These are phyloP conservation scores for Ramichloridium luteum DNA, from an alignment of 2,329 filamentous ascomycete species.

Conservation along the genomic window DNA sequence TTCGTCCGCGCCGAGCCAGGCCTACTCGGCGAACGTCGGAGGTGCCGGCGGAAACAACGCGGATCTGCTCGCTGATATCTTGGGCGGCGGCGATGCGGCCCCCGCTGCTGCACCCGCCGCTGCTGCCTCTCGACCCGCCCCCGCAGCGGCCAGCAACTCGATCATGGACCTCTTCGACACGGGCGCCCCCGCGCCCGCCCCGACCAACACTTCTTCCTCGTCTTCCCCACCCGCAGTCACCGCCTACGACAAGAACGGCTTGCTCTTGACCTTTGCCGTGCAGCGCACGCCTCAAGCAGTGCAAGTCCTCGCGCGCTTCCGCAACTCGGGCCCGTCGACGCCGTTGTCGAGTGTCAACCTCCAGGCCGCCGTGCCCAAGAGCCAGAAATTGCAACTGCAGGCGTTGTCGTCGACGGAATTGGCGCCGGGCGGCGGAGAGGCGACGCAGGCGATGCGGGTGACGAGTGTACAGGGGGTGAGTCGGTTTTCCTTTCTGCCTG, in stretches of 20 bases:
- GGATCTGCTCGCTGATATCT: slow-evolving; percentile 81
- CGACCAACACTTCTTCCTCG: slow-evolving; percentile 13
- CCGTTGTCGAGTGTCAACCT: slow-evolving; percentile 64
- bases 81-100: slow-evolving; percentile 53
- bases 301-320: slow-evolving; percentile 74
- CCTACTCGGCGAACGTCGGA: slow-evolving; percentile 43
- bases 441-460: slow-evolving; percentile 83
- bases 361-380: slow-evolving; percentile 92
- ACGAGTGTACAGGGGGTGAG: slow-evolving; percentile 78
- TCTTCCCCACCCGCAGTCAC: slow-evolving; percentile 39
- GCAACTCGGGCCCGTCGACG: slow-evolving; percentile 49
- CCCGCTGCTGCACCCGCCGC: slow-evolving; percentile 9
- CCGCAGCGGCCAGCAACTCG: slow-evolving; percentile 38
- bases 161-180: slow-evolving; percentile 85
- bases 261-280: slow-evolving; percentile 68
- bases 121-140: no score
- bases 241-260: slow-evolving; percentile 77
- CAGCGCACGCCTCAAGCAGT: slow-evolving; percentile 72
- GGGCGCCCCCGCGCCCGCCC: slow-evolving; percentile 26
- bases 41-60: slow-evolving; percentile 57
- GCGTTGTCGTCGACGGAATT: slow-evolving; percentile 75
- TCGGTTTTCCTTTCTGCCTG: slow-evolving; percentile 20
- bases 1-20: slow-evolving; percentile 48
- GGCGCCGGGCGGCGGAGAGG: slow-evolving; percentile 59
- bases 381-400: slow-evolving; percentile 83